Base-by-base conservation (phyloP, 1,284 basidiomycete species). In the Rhodotorula sp. region DNA sequence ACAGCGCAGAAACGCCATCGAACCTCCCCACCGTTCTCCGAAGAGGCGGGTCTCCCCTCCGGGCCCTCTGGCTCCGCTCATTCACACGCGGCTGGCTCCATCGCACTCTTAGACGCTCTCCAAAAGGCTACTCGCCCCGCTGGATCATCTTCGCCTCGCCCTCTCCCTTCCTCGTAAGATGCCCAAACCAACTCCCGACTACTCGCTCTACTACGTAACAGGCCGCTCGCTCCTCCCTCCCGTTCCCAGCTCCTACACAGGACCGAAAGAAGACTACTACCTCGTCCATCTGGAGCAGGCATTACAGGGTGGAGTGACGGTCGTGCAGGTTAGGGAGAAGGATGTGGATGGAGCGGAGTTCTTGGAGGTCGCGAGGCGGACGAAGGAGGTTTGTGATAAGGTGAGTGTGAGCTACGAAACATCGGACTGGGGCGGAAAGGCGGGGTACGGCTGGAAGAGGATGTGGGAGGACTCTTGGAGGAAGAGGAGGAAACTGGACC, bases 251-350 rank as follows among this genome's bases (percentile, higher is more conserved):
- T 31, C 30, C 5, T 67, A 57, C 55, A 54, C 37, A 20, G 57
- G 59, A 2, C n/a, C 31, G 3, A 5, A 30, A 48, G 77, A 75
- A 59, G 77, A 76, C 1, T 72, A 76, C 54, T 81, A 80, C 71
- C 85, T 96, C 55, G 92, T 30, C 30, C 72, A 64, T 53, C 40
- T 76, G 64, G 76, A 77, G 34, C 70, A 92, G 87, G 86, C 92
- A 2, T 81, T 94, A 13, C 82, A 87, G 77, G 92, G 93, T 31
- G 90, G 93, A 20, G 93, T 96, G 0, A 93, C 91, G 0, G 78
- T 95, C 47, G 91, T 96, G 0, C 94, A 97, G 80, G 84, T 95
- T 20, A 84, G 93, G 56, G 93, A 95, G 81, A 96, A 96, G 80
- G 81, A 85, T 13, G 80, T 85, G 0, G 91, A 92, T 71, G 93